Conservation (phyloP, 2,329 filamentous ascomycete genomes). For the Aspergillus aculeatus region DNA sequence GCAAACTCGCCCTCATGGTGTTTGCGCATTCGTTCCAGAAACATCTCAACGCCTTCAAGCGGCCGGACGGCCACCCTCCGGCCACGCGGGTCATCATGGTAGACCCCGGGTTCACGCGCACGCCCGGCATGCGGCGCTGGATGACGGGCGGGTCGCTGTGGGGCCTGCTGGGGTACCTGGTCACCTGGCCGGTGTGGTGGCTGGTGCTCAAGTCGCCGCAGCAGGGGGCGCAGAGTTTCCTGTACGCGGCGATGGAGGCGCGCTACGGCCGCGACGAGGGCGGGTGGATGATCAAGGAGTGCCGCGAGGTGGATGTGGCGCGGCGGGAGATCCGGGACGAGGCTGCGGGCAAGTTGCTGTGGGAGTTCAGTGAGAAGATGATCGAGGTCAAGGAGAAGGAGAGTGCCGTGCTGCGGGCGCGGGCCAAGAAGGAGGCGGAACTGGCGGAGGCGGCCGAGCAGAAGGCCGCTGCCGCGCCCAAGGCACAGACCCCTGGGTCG, state of each 20-base stretch:
- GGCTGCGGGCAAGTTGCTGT: slow-evolving; percentile 75
- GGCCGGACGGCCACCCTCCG: slow-evolving; percentile 78
- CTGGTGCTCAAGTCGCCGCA: slow-evolving; percentile 79
- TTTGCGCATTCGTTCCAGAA: slow-evolving; percentile 92
- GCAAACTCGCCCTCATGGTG: slow-evolving; percentile 75
- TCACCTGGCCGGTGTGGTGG: slow-evolving; percentile 80
- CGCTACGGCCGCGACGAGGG: slow-evolving; percentile 63
- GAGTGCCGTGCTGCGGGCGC: slow-evolving; percentile 62
- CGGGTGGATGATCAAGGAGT: slow-evolving; percentile 83
- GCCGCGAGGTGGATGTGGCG: slow-evolving; percentile 69
- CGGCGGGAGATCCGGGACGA: slow-evolving; percentile 76
- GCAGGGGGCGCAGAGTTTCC: slow-evolving; percentile 81
- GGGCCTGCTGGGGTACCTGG: slow-evolving; percentile 73
- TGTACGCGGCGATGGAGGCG: slow-evolving; percentile 82
- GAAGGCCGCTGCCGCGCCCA: slow-evolving; percentile 23
- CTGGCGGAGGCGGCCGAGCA: slow-evolving; percentile 25
- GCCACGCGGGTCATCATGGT: slow-evolving; percentile 82
- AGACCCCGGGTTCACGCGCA: slow-evolving; percentile 81
- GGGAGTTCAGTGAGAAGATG: slow-evolving; percentile 83
- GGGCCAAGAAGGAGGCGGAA: slow-evolving; percentile 55
- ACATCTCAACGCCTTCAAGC: slow-evolving; percentile 78
- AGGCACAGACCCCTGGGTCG: slow-evolving; percentile 35
- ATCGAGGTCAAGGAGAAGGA: slow-evolving; percentile 80
- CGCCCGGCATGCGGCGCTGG: slow-evolving; percentile 84
- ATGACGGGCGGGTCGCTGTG: slow-evolving; percentile 78